Conservation (phyloP, 352 stramenopile genomes). For the Pythium aristosporum region DNA sequence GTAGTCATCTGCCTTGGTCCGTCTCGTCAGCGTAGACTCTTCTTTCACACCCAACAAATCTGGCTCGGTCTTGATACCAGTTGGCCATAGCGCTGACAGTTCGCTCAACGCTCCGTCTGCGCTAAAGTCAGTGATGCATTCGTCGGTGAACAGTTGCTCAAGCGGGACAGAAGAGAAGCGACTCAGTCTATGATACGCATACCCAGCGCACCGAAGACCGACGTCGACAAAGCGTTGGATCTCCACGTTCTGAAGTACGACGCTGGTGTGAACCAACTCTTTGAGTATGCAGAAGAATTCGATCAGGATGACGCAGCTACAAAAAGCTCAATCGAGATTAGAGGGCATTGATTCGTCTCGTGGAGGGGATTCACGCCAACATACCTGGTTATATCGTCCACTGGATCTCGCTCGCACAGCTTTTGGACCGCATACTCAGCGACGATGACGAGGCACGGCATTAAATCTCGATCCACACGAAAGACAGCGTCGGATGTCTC, state of each 20-base stretch:
- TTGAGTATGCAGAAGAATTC: conserved; percentile 63
- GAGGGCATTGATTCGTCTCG: not conserved
- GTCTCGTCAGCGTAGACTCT: not conserved
- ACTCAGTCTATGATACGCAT: conserved; percentile 11
- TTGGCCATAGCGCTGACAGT: not conserved
- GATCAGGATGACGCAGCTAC: conserved; percentile 65
- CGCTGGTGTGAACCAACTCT: conserved; percentile 35
- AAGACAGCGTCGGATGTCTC: conserved; percentile 13
- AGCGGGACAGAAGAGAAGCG: conserved; percentile 17
- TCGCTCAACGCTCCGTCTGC: not conserved
- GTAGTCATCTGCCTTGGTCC: conserved; percentile 39
- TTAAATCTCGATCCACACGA: conserved; percentile 24
- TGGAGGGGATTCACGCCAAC: not conserved
- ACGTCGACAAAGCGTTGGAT: conserved; percentile 6
- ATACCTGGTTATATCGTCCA: conserved; percentile 17
- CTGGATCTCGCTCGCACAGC: conserved; percentile 20
- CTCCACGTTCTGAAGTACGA: not conserved
- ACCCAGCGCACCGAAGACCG: conserved; percentile 10
- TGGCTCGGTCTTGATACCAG: not conserved
- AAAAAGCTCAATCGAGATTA: conserved; percentile 13
- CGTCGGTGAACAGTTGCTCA: conserved; percentile 8
- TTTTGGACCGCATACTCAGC: conserved; percentile 25
- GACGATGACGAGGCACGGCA: conserved; percentile 6
- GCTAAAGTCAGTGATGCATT: not conserved
- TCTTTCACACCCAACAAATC: not conserved